Evolutionary conservation across 2,329 filamentous ascomycete genomes (phyloP).

Genomic region (Gliomastix tumulicola): DNA sequence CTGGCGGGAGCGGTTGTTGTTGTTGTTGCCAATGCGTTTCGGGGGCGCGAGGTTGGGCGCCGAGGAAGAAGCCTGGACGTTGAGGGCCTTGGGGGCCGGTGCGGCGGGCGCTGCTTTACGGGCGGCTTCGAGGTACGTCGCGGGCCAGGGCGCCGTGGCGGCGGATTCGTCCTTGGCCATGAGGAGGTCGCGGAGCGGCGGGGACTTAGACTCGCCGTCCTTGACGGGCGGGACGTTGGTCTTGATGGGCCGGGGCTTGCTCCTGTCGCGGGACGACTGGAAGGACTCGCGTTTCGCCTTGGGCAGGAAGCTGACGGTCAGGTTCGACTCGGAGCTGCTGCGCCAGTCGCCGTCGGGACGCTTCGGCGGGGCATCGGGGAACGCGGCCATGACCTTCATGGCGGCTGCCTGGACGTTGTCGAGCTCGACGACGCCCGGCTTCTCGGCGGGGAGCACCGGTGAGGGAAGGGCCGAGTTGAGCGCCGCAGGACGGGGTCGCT

Average conservation of each 20-base stretch:
- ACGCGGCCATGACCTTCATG: slow-evolving; percentile 19
- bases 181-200: slow-evolving; percentile 3
- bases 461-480: background rate
- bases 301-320: slow-evolving; percentile 22
- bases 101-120: slow-evolving; percentile 7
- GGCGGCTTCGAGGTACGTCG: slow-evolving; percentile 12
- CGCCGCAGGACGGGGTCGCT: background rate
- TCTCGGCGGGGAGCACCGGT: background rate
- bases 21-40: too few relatives aligned
- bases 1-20: background rate
- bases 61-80: background rate
- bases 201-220: background rate
- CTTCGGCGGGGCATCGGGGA: slow-evolving; percentile 14
- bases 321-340: slow-evolving; percentile 10
- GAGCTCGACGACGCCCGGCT: slow-evolving; percentile 8
- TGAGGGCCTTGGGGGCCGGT: background rate
- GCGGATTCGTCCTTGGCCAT: slow-evolving; percentile 11
- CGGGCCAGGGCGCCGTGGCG: slow-evolving; percentile 6
- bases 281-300: slow-evolving; percentile 31
- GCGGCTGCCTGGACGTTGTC: slow-evolving; percentile 22
- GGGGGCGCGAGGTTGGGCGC: background rate
- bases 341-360: slow-evolving; percentile 5
- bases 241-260: slow-evolving; percentile 6
- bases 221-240: background rate
- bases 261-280: slow-evolving; percentile 15